Evolutionary conservation across 495 filamentous ascomycete genomes (phyloP), one percentile per base, ranked within the genome.

Genomic region (Tuber borchii): DNA sequence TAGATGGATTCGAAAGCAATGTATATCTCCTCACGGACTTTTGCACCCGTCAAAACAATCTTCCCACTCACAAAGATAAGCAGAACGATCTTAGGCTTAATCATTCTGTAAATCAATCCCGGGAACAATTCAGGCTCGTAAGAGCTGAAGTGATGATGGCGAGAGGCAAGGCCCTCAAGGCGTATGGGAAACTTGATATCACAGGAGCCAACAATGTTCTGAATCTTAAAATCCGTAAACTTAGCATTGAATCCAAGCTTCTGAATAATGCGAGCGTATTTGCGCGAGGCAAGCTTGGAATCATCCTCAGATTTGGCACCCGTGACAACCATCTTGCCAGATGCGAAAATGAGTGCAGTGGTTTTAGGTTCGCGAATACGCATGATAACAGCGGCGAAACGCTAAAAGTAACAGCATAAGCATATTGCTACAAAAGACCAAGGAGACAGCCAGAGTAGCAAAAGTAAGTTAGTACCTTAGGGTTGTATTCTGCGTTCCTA

Each of bases 161-260:
- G 92, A 77, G 90, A 93, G 10, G 95, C 95, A 79, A 99, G 87
- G 84, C 95, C 95, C 84, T 99, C 95, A 73, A 99, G 88, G 82
- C 95, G 93, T 80, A 99, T 98, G 68, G 95, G 95, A 87, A 99
- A 99, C 87, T 97, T 97, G 88, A 99, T 97, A 83, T 99, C 95
- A 85, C 95, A 97, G 45, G 93, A 97, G 76, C 95, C 95, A 77
- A 99, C 95, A 72, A 99, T 99, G 86, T 99, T 99, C 87, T 99
- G 96, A 85, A 98, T 98, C 89, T 99, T 98, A 88, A 99, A 99
- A 85, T 99, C 95, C 76, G 94, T 97, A 86, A 99, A 99, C 90
- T 97, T 97, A 76, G 96, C 94, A 79, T 97, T 97, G 90, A 99
- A 99, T 73, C 95, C 95, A 75, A 99, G 93, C 87, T 99, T 99